Conservation (phyloP, 192 early-diverging fungal genomes). For the Umbelopsis vinacea region DNA sequence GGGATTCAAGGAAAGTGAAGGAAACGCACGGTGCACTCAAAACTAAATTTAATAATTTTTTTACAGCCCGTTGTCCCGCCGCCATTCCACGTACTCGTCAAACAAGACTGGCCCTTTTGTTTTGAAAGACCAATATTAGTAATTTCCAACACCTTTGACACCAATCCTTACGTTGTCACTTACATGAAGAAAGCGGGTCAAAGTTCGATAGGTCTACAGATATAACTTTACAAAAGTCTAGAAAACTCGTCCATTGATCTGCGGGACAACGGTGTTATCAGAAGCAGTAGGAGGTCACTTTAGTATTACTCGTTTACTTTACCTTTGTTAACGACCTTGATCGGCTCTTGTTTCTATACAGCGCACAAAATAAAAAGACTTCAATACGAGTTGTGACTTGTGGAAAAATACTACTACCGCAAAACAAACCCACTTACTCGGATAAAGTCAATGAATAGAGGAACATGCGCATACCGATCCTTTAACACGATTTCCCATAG, state of each 20-base stretch:
- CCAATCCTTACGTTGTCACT: background rate
- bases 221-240: constrained; percentile 30
- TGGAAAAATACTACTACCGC: too few relatives aligned
- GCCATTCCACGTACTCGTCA: constrained; percentile 39
- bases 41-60: background rate
- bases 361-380: too few relatives aligned
- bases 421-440: constrained; percentile 3
- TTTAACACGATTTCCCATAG: constrained; percentile 30
- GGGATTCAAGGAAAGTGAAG: background rate
- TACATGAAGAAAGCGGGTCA: constrained; percentile 39
- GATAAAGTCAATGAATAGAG: constrained; percentile 25
- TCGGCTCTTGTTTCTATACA: constrained; percentile 21
- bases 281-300: too few relatives aligned
- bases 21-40: constrained; percentile 5
- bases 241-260: constrained; percentile 36
- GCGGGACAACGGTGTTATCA: too few relatives aligned
- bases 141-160: background rate
- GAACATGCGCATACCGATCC: constrained; percentile 20
- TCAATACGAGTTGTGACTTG: background rate
- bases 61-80: constrained; percentile 8
- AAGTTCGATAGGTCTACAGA: constrained; percentile 23
- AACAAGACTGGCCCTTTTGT: constrained; percentile 32
- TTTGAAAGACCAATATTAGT: background rate
- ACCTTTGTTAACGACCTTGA: constrained; percentile 39
- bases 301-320: too few relatives aligned